Base-by-base conservation (phyloP, 805 yeast genomes). In the Kuraishia capsulata region DNA sequence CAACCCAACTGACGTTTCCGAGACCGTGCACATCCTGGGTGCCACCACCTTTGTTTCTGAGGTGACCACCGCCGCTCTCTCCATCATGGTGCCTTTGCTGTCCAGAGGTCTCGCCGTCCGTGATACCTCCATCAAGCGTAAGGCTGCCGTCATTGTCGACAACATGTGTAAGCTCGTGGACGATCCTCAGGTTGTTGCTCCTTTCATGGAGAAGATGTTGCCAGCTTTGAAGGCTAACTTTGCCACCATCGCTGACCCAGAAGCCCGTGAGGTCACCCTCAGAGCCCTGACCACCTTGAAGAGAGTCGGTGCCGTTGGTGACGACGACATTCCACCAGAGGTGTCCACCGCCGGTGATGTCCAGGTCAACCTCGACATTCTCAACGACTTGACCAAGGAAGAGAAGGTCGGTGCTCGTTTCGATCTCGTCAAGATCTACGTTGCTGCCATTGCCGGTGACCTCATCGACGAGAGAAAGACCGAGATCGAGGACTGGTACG, bases 101-200 rank as follows among this genome's bases (percentile, higher is more conserved):
- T 79, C 95, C 56, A 90, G 98, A 84, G 98, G 98, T 90, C 80
- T 92, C 65, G 94, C 95, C 62, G 98, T 92, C 78, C 92, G 98
- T 79, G 98, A 92, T 62, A 92, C 99, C 54, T 76, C 97, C 57
- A 92, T 92, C 78, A 92, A 92, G 85, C 89, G 99, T 80, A 92
- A 92, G 78, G 83, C 97, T 62, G 98, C 98, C 56, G 98, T 92
- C 65, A 92, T 92, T 71, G 84, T 90, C 61, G 99, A 92, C 71
- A 92, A 92, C 95, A 92, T 92, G 99, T 92, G 98, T 85, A 92
- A 92, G 74, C 86, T 92, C 71, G 99, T 92, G 75, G 98, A 92
- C 66, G 98, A 92, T 67, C 98, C 98, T 57, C 97, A 92, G 76
- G 94, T 92, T 64, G 95, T 92, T 71, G 99, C 97, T 76, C 98